phyloP scores from a whole-genome alignment of 768 basidiomycete genomes.

The Tremella fuciformis region DNA sequence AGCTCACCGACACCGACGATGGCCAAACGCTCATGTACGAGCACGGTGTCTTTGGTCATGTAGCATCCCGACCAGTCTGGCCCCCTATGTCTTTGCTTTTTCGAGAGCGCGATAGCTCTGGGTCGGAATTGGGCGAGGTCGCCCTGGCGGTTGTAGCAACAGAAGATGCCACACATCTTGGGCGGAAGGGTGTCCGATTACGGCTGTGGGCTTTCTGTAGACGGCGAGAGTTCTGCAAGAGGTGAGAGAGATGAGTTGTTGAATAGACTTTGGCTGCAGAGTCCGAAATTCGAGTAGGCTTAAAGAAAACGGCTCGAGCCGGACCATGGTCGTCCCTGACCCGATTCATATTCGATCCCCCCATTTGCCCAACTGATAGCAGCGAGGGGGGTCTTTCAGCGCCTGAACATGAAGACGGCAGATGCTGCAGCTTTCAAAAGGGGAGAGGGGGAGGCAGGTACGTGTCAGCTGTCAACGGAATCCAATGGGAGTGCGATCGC shows the following conservation, averaged over 20 bases:
- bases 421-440: too few species aligned
- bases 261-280: neutral
- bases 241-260: neutral
- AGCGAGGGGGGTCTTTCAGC: too few species aligned
- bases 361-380: too few species aligned
- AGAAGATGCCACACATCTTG: conserved; percentile 88
- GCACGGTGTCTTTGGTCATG: conserved; percentile 73
- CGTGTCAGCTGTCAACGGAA: too few species aligned
- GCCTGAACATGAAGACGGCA: too few species aligned
- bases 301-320: conserved; percentile 1
- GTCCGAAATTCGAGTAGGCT: neutral
- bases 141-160: conserved; percentile 71
- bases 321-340: too few species aligned
- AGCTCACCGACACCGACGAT: conserved; percentile 90
- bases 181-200: neutral
- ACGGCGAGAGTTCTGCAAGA: conserved; percentile 5
- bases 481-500: too few species aligned
- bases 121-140: conserved; percentile 66
- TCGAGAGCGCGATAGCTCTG: conserved; percentile 77
- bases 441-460: too few species aligned
- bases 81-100: conserved; percentile 85
- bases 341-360: too few species aligned
- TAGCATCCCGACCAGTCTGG: conserved; percentile 98
- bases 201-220: neutral
- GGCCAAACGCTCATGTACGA: conserved; percentile 93